A percentile compares a stretch with the other conserved stretches of the same genome.
These are phyloP conservation scores for Aspergillus cejpii DNA, from an alignment of 2,329 filamentous ascomycete species.

Conservation along the genomic window DNA sequence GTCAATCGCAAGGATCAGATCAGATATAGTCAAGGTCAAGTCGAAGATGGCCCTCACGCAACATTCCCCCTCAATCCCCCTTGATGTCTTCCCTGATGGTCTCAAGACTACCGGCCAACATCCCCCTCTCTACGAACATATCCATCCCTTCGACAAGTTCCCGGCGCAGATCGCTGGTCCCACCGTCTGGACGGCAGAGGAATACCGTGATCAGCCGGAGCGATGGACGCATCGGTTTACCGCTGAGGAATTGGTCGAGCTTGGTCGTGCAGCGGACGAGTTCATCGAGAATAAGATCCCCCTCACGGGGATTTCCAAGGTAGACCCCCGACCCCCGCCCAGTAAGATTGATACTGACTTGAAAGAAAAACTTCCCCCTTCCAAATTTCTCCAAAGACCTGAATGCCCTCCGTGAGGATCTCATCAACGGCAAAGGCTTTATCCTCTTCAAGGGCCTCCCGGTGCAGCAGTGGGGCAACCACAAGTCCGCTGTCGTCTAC, in stretches of 20 bases:
- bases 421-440: constrained; percentile 82
- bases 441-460: constrained; percentile 84
- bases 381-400: constrained; percentile 52
- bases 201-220: constrained; percentile 57
- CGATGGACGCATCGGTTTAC: constrained; percentile 68
- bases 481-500: constrained; percentile 80
- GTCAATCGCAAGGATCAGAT: background rate
- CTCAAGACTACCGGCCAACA: constrained; percentile 67
- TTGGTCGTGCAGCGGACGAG: constrained; percentile 59
- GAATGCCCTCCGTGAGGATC: constrained; percentile 53
- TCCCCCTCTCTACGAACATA: constrained; percentile 56
- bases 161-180: constrained; percentile 63
- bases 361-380: constrained; percentile 53
- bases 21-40: background rate
- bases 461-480: constrained; percentile 64
- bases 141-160: constrained; percentile 64
- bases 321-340: no score
- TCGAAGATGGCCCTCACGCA: constrained; percentile 32
- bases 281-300: constrained; percentile 61
- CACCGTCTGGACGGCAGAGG: constrained; percentile 64
- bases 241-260: constrained; percentile 58
- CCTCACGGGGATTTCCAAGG: constrained; percentile 64
- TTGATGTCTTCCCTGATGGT: constrained; percentile 56
- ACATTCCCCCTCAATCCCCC: constrained; percentile 34
- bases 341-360: constrained; percentile 4